Conservation (phyloP, 1,284 basidiomycete genomes). For the Ceratobasidium sp. region DNA sequence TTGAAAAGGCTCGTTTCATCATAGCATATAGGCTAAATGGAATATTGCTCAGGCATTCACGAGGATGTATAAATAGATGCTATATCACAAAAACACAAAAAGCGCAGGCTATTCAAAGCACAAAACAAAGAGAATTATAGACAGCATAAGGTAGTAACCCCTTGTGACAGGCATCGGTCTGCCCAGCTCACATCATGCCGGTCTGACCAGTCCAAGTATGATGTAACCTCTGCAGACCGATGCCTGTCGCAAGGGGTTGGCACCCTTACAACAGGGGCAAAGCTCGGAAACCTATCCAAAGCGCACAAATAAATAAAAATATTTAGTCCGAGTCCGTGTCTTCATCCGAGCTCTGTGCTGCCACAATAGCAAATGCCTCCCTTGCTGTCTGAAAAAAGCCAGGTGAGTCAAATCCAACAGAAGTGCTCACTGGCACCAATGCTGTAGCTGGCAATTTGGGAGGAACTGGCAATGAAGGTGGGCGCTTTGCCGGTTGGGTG, state of each 20-base stretch:
- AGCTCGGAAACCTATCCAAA: too few relatives aligned
- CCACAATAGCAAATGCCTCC: constrained; percentile 13
- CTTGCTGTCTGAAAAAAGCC: constrained; percentile 1
- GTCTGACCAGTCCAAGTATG: neutral
- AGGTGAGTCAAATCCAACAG: constrained; percentile 27
- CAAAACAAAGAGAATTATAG: neutral
- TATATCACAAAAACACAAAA: too few relatives aligned
- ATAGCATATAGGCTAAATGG: too few relatives aligned
- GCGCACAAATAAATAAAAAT: neutral
- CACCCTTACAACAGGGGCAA: neutral
- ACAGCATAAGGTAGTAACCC: neutral
- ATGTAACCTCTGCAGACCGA: constrained; percentile 12
- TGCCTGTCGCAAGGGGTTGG: constrained; percentile 8
- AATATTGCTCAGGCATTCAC: too few relatives aligned
- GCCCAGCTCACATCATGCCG: neutral
- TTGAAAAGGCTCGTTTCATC: too few relatives aligned
- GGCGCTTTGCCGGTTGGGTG: neutral
- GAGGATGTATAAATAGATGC: neutral
- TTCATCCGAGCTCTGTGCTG: constrained; percentile 10
- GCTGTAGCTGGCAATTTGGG: neutral
- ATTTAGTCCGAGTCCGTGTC: neutral
- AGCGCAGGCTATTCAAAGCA: too few relatives aligned
- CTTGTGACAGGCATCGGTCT: constrained; percentile 30
- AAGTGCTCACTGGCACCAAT: neutral
- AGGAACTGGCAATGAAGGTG: neutral